Conservation (phyloP, 257 asterid genomes). For the Leonotis leonurus region DNA sequence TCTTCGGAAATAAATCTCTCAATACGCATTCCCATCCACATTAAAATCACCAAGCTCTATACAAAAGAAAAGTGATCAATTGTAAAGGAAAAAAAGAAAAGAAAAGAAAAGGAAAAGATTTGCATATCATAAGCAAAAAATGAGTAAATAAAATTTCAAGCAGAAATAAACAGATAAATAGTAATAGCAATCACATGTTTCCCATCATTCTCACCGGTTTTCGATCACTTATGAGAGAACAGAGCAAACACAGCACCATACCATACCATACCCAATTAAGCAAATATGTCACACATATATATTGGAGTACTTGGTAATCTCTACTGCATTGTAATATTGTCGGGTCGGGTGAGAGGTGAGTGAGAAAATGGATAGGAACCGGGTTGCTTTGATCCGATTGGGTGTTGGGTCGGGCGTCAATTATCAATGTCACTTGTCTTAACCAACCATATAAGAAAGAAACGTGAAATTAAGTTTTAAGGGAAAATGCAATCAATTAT, state of each 20-base stretch:
- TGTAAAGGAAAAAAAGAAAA: background rate
- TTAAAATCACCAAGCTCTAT: background rate
- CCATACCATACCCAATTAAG: too few relatives aligned
- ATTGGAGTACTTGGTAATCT: background rate
- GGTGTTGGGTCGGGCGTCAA: slow-evolving; percentile 36
- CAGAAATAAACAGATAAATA: too few relatives aligned
- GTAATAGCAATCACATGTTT: background rate
- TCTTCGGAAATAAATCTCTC: background rate
- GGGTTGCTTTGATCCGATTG: slow-evolving; percentile 55
- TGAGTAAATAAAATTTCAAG: background rate
- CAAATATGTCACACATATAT: background rate
- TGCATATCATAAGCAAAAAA: background rate
- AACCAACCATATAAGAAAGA: background rate
- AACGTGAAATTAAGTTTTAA: background rate
- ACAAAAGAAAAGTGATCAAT: background rate
- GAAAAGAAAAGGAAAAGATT: background rate
- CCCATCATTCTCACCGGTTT: slow-evolving; percentile 23
- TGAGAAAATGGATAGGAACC: background rate
- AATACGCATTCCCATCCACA: slow-evolving; percentile 10
- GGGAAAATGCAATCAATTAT: background rate
- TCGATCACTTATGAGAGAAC: background rate
- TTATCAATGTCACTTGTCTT: slow-evolving; percentile 25
- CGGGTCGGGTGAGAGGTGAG: slow-evolving; percentile 22
- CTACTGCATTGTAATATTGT: background rate
- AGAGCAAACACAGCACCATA: background rate